A percentile compares a stretch with the other conserved stretches of the same genome.
Conservation (phyloP, 164 flowering plant genomes). For the Saururus chinensis region DNA sequence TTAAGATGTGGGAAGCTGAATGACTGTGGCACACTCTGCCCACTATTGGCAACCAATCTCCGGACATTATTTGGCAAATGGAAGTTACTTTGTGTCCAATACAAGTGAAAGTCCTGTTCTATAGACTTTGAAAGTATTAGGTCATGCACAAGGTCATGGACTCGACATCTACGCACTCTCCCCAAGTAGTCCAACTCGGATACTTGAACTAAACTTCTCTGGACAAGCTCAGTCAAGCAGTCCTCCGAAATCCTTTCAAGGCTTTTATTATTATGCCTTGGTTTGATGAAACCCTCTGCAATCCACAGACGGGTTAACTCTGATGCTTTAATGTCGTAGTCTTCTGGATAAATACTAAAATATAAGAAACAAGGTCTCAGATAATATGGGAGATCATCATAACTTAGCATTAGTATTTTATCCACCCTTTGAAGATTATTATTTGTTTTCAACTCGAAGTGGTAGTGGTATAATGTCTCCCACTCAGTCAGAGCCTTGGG, state of each 20-base stretch:
- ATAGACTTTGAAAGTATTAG: conserved; percentile 19
- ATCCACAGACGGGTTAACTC: conserved; percentile 2
- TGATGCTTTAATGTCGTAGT: not conserved
- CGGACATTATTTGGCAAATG: conserved; percentile 7
- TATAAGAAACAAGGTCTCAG: conserved; percentile 4
- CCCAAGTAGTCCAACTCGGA: conserved; percentile 15
- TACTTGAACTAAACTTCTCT: conserved; percentile 7
- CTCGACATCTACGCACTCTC: conserved; percentile 20
- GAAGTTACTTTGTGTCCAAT: too few species aligned
- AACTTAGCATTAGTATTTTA: conserved; percentile 1
- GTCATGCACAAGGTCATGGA: conserved; percentile 47
- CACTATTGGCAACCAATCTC: conserved; percentile 18
- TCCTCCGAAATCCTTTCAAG: conserved; percentile 5
- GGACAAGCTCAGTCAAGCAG: conserved; percentile 3
- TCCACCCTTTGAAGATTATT: not conserved
- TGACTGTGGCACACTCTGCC: conserved; percentile 4
- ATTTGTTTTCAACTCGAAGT: not conserved
- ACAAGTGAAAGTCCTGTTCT: conserved; percentile 17
- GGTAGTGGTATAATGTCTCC: too few species aligned
- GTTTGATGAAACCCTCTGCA: conserved; percentile 2
- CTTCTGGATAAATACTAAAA: conserved; percentile 2
- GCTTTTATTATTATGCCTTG: not conserved
- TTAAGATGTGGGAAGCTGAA: conserved; percentile 16
- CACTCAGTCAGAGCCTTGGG: too few species aligned
- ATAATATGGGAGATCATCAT: not conserved